These are phyloP conservation scores for Capronia americana DNA, from an alignment of 2,329 filamentous ascomycete species.

Conservation along the genomic window DNA sequence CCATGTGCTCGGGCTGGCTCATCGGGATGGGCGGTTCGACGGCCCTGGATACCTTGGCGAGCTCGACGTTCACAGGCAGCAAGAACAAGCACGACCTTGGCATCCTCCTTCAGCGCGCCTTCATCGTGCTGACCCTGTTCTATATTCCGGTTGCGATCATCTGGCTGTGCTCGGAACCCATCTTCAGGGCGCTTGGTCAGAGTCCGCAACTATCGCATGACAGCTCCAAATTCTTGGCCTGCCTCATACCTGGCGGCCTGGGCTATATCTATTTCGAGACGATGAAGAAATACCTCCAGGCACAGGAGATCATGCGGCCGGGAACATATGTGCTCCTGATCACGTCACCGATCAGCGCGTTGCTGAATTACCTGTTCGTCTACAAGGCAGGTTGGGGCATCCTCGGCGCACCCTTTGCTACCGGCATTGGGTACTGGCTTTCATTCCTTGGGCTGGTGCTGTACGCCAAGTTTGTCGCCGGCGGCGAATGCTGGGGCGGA, in stretches of 20 bases:
- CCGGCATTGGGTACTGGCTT: constrained; percentile 83
- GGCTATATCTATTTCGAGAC: constrained; percentile 89
- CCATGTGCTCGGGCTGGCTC: constrained; percentile 86
- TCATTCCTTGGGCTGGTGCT: constrained; percentile 77
- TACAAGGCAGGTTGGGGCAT: constrained; percentile 74
- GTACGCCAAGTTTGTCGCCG: constrained; percentile 73
- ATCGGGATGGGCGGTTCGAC: constrained; percentile 85
- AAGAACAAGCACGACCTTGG: constrained; percentile 79
- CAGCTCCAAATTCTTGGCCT: constrained; percentile 73
- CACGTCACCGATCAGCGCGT: constrained; percentile 65
- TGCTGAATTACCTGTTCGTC: constrained; percentile 71
- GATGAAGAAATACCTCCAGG: constrained; percentile 68
- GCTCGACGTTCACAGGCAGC: constrained; percentile 80
- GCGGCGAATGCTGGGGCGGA: constrained; percentile 81
- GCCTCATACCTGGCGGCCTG: constrained; percentile 78
- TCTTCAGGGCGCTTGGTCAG: constrained; percentile 78
- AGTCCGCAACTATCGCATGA: constrained; percentile 77
- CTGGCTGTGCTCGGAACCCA: constrained; percentile 75
- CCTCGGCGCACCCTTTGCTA: constrained; percentile 80
- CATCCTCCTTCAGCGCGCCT: constrained; percentile 75
- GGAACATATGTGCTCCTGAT: constrained; percentile 69
- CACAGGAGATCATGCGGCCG: constrained; percentile 68
- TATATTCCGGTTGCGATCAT: constrained; percentile 75
- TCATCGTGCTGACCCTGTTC: constrained; percentile 73
- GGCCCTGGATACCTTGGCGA: constrained; percentile 83